Evolutionary conservation across 2,329 filamentous ascomycete genomes (phyloP).

Genomic region (Pyricularia grisea): DNA sequence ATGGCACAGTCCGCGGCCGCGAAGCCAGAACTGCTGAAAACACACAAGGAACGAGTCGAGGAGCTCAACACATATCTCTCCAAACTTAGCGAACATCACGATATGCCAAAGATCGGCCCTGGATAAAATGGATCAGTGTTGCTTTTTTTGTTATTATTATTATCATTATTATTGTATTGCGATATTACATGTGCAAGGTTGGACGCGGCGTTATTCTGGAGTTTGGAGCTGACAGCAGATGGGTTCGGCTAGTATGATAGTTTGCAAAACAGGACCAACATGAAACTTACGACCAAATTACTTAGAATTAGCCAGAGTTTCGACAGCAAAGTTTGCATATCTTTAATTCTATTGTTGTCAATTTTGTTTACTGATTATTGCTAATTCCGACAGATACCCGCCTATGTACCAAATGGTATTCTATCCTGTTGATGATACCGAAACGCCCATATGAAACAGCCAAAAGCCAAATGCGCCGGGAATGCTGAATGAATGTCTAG

Average conservation of each 20-base stretch:
- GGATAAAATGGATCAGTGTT: conserved; percentile 25
- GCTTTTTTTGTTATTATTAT: not conserved
- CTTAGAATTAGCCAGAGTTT: not conserved
- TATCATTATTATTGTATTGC: not conserved
- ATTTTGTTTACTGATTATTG: not conserved
- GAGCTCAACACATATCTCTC: conserved; percentile 92
- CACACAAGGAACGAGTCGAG: conserved; percentile 93
- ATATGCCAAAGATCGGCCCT: conserved; percentile 70
- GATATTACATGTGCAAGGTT: not conserved
- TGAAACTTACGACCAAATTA: not conserved
- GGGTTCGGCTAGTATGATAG: not conserved
- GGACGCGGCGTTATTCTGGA: not conserved
- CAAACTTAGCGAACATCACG: conserved; percentile 90
- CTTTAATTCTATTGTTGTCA: not conserved
- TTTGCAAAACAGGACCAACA: not conserved
- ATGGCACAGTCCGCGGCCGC: conserved; percentile 51
- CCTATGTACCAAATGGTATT: not conserved
- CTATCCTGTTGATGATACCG: not conserved
- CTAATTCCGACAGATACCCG: not conserved
- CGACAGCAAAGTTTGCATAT: not conserved
- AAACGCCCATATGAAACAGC: not conserved
- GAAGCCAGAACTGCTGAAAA: conserved; percentile 76
- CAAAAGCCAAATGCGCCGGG: not conserved
- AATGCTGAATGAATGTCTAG: not conserved
- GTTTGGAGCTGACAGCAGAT: not conserved